Evolutionary conservation across 2,329 filamentous ascomycete species (phyloP).

Genomic region (Pyrenochaeta sp.): DNA sequence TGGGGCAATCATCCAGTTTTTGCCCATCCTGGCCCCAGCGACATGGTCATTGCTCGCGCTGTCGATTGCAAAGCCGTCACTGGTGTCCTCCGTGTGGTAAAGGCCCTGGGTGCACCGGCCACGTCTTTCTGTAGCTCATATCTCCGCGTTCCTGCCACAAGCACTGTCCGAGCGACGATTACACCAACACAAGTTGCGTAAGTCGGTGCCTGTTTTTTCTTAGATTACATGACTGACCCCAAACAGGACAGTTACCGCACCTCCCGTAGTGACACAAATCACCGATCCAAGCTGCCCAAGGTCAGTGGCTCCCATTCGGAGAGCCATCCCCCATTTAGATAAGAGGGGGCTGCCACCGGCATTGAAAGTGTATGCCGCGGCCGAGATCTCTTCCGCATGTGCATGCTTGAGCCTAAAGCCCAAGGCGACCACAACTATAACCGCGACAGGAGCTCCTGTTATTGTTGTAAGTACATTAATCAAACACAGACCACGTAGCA

Average conservation of each 20-base stretch:
- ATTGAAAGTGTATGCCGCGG: background rate
- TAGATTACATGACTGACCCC: no score
- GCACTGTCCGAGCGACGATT: background rate
- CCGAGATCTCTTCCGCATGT: background rate
- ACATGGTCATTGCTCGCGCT: background rate
- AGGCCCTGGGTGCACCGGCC: background rate
- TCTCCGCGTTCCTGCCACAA: background rate
- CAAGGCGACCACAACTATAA: background rate
- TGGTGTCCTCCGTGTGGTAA: background rate
- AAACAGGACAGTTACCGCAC: background rate
- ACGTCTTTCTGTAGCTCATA: background rate
- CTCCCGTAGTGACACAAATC: background rate
- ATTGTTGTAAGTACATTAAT: background rate
- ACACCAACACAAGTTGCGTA: background rate
- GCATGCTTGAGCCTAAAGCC: background rate
- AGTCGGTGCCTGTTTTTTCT: no score
- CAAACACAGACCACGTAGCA: background rate
- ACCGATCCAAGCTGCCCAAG: background rate
- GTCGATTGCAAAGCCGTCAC: background rate
- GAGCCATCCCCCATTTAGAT: no score
- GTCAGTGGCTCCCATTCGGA: no score
- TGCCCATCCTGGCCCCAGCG: background rate
- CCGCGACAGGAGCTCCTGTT: background rate
- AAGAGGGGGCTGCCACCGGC: background rate
- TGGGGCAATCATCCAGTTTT: background rate